Base-by-base conservation (phyloP, 2,329 filamentous ascomycete species). In the Paramyrothecium roridum region DNA sequence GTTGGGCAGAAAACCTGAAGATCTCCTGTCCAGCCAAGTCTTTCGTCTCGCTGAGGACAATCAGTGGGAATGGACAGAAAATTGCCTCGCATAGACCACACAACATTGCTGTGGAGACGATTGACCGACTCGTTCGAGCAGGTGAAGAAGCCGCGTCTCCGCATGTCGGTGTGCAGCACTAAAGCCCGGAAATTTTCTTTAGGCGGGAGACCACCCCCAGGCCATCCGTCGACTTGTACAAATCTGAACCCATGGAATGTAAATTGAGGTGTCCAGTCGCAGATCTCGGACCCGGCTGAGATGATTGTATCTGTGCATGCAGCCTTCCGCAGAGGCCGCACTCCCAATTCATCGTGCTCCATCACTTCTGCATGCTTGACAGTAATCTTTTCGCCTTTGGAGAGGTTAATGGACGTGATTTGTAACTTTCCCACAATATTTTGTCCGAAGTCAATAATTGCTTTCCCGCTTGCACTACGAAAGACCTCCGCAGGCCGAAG, bases 61-160 rank as follows among this genome's bases (percentile, higher is more conserved):
- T 86, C 83, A 0, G 81, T 85, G 0, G 81, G 81, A 1, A 85
- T 67, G 2, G 74, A 76, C 8, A 84, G 59, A 60, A 86, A 85
- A 61, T 85, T 86, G 3, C 81, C 80, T 26, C 75, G 74, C 76
- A 84, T 82, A 12, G 75, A 76, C 82, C 82, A 85, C 19, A 68
- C 59, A 0, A 80, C 73, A 53, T 86, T 86, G 1, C 73, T 53
- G 58, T 85, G 78, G 4, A 87, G 73, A 48, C 78, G 69, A 59
- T 84, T 86, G 23, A 86, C 58, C 3, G 77, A 66, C 0, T 61
- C 49, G 50, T 86, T 66, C 0, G 82, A 86, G 54, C 78, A 83
- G 10, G 73, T 63, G 50, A 85, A 84, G 54, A 63, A 72, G 0
- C 82, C 80, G 0, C 69, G 80, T 12, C 74, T 71, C 51, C 71